Base-by-base conservation (phyloP, 129 eudicot genomes). In the Saposhnikovia divaricata region DNA sequence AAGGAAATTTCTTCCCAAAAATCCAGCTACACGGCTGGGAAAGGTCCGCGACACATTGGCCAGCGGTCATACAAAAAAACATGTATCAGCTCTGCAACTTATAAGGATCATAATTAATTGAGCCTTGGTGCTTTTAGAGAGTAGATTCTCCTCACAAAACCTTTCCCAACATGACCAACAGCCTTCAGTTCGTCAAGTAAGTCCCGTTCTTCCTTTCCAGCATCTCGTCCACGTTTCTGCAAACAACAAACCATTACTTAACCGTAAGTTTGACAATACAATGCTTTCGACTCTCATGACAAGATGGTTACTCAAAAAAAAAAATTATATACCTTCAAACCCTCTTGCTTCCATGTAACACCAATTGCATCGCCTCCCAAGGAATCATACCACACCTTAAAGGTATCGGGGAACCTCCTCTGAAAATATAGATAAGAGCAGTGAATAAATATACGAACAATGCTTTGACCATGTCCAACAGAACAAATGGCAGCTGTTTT, bases 291-390 rank as follows among this genome's bases (percentile, higher is more conserved):
- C 23, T 68, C 50, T 18, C 40, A 18, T 45, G 10, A 72, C 38
- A 51, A 38, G 34, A 1, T 69, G 5, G 31, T 75, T 44, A 15
- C 3, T 4, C 14, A 25, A 68, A 71, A 45, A 59, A 21, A 0
- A 31, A 31, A 31, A n/a, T 6, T 18, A 0, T 4, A 53, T 89
- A 95, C 99, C 99, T 92, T 92, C 77, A 89, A 84, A 77, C 82
- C 84, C 47, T 85, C 86, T 81, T 87, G 89, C 69, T 81, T 85
- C 90, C 96, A 95, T 46, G 99, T 95, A 74, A 95, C 83, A 46
- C 99, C 99, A 69, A 95, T 85, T 15, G 96, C 96, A 82, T 95
- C 99, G 25, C 97, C 96, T 76, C 99, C 99, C 72, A 92, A 63
- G 47, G 87, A 86, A 90, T 95, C 99, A 77, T 90, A 90, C 99